Evolutionary conservation across 768 basidiomycete species (phyloP).

Genomic region (Lactarius hengduanensis): DNA sequence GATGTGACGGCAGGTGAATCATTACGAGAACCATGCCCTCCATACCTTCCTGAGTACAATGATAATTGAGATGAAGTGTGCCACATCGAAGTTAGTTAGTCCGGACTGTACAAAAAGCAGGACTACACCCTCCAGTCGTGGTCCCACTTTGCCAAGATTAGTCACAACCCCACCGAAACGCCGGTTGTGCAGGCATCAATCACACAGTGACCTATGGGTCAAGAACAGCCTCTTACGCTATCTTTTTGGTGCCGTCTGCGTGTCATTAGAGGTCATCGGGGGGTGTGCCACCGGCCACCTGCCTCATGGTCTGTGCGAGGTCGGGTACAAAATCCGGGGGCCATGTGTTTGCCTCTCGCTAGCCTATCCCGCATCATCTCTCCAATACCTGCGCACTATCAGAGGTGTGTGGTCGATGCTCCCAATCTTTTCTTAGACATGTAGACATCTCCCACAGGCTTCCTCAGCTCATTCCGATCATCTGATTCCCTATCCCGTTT

Average conservation of each 20-base stretch:
- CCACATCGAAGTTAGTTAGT: not conserved
- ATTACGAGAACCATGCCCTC: not conserved
- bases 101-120: not conserved
- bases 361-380: conserved; percentile 22
- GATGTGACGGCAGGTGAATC: conserved; percentile 11
- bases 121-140: not conserved
- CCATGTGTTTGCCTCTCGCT: conserved; percentile 25
- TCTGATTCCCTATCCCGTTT: conserved; percentile 12
- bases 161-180: not conserved
- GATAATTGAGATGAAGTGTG: too few species aligned
- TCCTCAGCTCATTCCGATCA: conserved; percentile 22
- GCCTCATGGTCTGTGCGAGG: conserved; percentile 24
- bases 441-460: conserved; percentile 11
- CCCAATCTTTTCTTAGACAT: conserved; percentile 19
- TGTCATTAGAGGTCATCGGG: conserved; percentile 25
- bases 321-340: conserved; percentile 26
- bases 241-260: conserved; percentile 20
- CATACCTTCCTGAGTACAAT: not conserved
- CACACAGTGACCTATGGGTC: not conserved
- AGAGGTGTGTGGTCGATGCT: conserved; percentile 19
- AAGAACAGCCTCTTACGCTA: conserved; percentile 25
- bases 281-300: conserved; percentile 21
- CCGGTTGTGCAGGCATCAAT: not conserved
- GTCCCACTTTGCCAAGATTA: not conserved
- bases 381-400: conserved; percentile 20